Conservation (phyloP, 495 filamentous ascomycete genomes). For the Polyplosphaeria fusca region DNA sequence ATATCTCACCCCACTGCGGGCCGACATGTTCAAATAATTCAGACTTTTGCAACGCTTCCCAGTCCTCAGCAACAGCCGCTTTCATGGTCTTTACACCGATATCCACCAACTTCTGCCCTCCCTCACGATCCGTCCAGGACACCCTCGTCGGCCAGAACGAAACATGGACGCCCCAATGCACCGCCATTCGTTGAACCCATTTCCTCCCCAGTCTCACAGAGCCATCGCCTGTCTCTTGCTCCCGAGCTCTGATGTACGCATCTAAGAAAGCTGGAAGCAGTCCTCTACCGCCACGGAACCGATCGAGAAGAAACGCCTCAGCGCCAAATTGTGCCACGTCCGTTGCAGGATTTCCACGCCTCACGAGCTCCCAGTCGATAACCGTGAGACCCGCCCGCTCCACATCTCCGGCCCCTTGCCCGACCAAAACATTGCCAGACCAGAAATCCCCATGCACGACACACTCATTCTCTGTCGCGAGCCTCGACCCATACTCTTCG, state of each 20-base stretch:
- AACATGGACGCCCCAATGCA: constrained; percentile 41
- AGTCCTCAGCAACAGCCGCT: background rate
- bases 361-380: constrained; percentile 43
- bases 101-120: constrained; percentile 33
- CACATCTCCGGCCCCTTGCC: background rate
- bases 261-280: constrained; percentile 36
- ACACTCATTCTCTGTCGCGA: constrained; percentile 38
- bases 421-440: constrained; percentile 37
- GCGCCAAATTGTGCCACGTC: constrained; percentile 44
- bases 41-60: background rate
- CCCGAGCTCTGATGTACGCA: constrained; percentile 27
- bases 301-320: constrained; percentile 42
- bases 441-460: constrained; percentile 44
- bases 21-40: background rate
- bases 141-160: constrained; percentile 41
- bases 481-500: constrained; percentile 31
- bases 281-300: constrained; percentile 38
- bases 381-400: constrained; percentile 29
- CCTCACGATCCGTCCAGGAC: constrained; percentile 35
- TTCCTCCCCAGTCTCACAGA: constrained; percentile 7
- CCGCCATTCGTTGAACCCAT: constrained; percentile 34
- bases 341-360: constrained; percentile 38
- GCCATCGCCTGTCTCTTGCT: constrained; percentile 1
- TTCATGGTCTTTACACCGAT: constrained; percentile 32
- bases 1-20: too few species aligned